Evolutionary conservation across 129 eudicot species (phyloP).

Genomic region (carrot (Daucus carota)): DNA sequence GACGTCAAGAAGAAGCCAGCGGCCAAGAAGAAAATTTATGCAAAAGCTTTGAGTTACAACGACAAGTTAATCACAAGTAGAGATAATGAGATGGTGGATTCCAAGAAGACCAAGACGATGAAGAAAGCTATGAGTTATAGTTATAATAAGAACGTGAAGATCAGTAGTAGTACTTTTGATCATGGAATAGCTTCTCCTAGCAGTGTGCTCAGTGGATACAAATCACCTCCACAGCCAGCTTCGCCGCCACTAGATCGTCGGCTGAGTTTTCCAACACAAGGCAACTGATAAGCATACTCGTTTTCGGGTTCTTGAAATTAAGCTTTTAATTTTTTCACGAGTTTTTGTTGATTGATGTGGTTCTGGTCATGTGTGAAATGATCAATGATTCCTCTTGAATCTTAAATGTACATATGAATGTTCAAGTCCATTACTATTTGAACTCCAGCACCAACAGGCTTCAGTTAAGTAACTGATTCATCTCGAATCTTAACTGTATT

Average conservation of each 20-base stretch:
- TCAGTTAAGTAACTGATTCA: too few species aligned
- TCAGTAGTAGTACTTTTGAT: background rate
- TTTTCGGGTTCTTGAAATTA: background rate
- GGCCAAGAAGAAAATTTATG: constrained; percentile 19
- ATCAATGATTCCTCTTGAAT: background rate
- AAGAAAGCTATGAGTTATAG: constrained; percentile 13
- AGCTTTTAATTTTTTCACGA: background rate
- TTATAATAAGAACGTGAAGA: background rate
- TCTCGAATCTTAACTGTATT: too few species aligned
- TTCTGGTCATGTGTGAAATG: background rate
- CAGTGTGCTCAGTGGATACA: constrained; percentile 9
- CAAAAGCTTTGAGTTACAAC: constrained; percentile 1
- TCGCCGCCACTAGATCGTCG: background rate
- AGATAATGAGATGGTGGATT: background rate
- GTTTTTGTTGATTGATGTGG: constrained; percentile 1
- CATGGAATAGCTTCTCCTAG: constrained; percentile 2
- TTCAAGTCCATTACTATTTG: background rate
- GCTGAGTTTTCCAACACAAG: constrained; percentile 8
- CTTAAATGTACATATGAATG: background rate
- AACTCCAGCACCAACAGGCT: too few species aligned
- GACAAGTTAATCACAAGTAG: background rate
- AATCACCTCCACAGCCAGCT: background rate
- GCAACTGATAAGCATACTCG: background rate
- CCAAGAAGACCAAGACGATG: constrained; percentile 17
- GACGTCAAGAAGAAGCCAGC: constrained; percentile 13